Evolutionary conservation across 768 basidiomycete species (phyloP), one percentile per base, ranked within the genome.

Genomic region (Termitomyces sp.): DNA sequence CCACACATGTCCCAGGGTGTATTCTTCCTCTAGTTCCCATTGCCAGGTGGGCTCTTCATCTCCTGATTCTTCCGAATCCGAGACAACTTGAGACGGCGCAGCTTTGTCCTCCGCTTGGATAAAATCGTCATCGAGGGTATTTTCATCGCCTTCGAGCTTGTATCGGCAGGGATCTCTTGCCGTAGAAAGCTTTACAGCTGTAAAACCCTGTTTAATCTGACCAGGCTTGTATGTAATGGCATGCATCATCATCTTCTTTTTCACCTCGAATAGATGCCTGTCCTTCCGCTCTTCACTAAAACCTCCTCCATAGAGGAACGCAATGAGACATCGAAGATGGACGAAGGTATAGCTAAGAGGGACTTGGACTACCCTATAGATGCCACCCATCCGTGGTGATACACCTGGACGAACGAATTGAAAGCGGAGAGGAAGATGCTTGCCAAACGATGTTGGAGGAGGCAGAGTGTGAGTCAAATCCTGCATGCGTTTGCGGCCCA

Each of bases 21-120:
- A 79, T 61, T 88, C 88, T 65, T 88, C 85, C 66, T 90, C 89
- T 2, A 83, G 80, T 53, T 84, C 81, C 88, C 88, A 90, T 44
- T 75, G 78, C 82, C 87, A 88, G 9, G 75, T 78, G 5, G 77
- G 77, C 0, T 78, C 74, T 40, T 73, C 75, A 1, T 72, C 72
- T 12, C 70, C 73, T 30, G 67, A 66, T 16, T 68, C 68, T 18
- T 67, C 69, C 5, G 58, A 63, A 18, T 61, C 57, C 23, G 65
- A 63, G n/a, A 59, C 63, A 4, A 63, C 64, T 41, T 73, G 72
- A 57, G 79, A 78, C 5, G 52, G 28, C 28, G n/a, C 52, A n/a
- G n/a, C 12, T 20, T 13, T 28, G 6, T 30, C 40, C 55, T 72
- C 69, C 0, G 70, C 71, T 4, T 69, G 68, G 6, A 66, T 63